Evolutionary conservation across 257 asterid genomes (phyloP).

Genomic region (Vinca minor): DNA sequence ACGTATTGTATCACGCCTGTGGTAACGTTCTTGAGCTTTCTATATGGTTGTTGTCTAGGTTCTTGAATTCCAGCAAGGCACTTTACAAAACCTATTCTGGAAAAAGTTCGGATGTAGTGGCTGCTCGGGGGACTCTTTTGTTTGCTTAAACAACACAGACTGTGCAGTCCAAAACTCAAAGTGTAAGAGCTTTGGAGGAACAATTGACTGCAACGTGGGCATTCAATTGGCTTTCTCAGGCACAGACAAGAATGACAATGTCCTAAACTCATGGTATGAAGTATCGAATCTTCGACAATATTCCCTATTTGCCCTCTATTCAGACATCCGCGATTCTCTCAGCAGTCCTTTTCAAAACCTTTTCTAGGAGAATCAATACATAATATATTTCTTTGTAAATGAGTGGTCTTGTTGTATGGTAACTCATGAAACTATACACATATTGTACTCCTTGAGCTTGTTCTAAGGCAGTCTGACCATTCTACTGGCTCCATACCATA

Average conservation of each 20-base stretch:
- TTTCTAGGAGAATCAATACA: conserved; percentile 38
- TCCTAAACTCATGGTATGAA: conserved; percentile 84
- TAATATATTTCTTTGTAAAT: too few relatives aligned
- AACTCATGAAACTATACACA: too few relatives aligned
- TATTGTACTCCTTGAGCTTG: too few relatives aligned
- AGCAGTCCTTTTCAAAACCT: conserved; percentile 44
- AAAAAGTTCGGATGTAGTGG: conserved; percentile 68
- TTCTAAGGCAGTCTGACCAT: too few relatives aligned
- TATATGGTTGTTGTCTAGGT: conserved; percentile 29
- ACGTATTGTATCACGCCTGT: too few relatives aligned
- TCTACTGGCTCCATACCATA: too few relatives aligned
- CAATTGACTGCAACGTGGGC: conserved; percentile 49
- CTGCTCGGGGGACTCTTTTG: conserved; percentile 44
- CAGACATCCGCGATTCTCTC: conserved; percentile 39
- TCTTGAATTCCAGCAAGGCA: conserved; percentile 80
- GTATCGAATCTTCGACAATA: conserved; percentile 74
- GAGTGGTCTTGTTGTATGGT: too few relatives aligned
- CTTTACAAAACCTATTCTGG: conserved; percentile 71
- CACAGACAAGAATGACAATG: conserved; percentile 58
- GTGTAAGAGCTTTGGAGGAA: conserved; percentile 57
- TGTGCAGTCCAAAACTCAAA: conserved; percentile 56
- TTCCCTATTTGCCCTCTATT: conserved; percentile 58
- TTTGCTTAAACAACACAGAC: conserved; percentile 75
- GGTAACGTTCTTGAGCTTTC: background rate
- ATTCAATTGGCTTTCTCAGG: conserved; percentile 84